Percentiles rank a stretch among this genome's conserved stretches.
Evolutionary conservation across 2,329 filamentous ascomycete genomes (phyloP).

Genomic region (Aspergillus floridensis): DNA sequence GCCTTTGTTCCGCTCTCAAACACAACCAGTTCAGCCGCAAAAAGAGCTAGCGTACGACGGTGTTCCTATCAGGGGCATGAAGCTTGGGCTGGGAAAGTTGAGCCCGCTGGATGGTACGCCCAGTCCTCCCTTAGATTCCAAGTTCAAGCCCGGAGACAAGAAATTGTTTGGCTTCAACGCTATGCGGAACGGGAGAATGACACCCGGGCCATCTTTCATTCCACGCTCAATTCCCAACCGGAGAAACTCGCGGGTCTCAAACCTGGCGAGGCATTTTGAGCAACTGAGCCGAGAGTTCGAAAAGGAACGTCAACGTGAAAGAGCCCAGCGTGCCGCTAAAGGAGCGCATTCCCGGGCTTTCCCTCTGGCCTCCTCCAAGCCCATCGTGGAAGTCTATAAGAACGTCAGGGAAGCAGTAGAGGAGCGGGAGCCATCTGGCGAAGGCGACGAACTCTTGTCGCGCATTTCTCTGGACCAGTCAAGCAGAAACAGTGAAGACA

Average conservation of each 20-base stretch:
- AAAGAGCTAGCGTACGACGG: constrained; percentile 27
- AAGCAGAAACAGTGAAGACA: constrained; percentile 32
- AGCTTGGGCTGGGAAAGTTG: constrained; percentile 21
- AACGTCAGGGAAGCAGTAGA: constrained; percentile 91
- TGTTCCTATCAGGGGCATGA: constrained; percentile 22
- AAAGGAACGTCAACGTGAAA: constrained; percentile 84
- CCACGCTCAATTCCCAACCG: constrained; percentile 75
- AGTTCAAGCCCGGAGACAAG: constrained; percentile 58
- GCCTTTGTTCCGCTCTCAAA: constrained; percentile 50
- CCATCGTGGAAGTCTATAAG: constrained; percentile 92
- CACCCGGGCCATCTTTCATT: constrained; percentile 67
- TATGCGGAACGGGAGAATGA: constrained; percentile 57
- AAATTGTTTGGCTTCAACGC: constrained; percentile 68
- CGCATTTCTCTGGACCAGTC: constrained; percentile 31
- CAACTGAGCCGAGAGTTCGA: constrained; percentile 95
- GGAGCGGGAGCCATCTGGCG: constrained; percentile 67
- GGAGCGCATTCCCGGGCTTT: constrained; percentile 75
- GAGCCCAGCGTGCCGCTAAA: constrained; percentile 74
- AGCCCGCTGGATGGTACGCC: constrained; percentile 22
- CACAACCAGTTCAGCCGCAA: constrained; percentile 47
- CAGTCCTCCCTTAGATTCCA: constrained; percentile 29
- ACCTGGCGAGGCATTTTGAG: constrained; percentile 93
- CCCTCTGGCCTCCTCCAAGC: constrained; percentile 87
- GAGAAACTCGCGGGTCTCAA: constrained; percentile 77
- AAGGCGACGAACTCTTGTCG: constrained; percentile 49